A percentile compares a stretch with the other conserved stretches of the same genome.
phyloP scores from a whole-genome alignment of 345 rosid genomes.

The Sisymbrium irio region DNA sequence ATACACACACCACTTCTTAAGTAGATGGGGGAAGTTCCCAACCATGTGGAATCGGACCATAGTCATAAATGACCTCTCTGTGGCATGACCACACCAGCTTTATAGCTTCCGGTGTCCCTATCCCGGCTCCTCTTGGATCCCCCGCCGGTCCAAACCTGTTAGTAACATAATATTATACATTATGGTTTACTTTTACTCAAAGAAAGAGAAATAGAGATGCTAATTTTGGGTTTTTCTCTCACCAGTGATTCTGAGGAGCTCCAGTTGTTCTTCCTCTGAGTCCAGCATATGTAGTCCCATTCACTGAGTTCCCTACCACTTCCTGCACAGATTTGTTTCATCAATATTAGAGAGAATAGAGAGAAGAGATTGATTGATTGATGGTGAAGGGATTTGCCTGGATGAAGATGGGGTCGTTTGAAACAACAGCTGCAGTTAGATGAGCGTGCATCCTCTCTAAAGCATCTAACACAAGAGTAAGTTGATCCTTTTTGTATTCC shows the following conservation, averaged over 20 bases:
- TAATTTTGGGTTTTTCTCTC: neutral
- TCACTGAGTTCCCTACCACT: constrained; percentile 83
- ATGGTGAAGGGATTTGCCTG: constrained; percentile 53
- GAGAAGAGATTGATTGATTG: neutral
- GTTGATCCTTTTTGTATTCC: constrained; percentile 75
- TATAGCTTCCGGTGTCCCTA: constrained; percentile 97
- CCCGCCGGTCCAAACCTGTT: constrained; percentile 98
- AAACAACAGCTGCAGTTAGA: constrained; percentile 93
- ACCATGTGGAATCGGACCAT: constrained; percentile 68
- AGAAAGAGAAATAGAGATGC: neutral
- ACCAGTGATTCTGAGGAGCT: constrained; percentile 99
- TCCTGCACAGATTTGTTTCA: constrained; percentile 48
- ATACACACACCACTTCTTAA: constrained; percentile 32
- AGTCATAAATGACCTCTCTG: constrained; percentile 86
- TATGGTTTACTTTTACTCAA: neutral
- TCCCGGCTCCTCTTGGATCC: constrained; percentile 98
- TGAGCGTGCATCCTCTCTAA: constrained; percentile 96
- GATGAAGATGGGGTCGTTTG: constrained; percentile 78
- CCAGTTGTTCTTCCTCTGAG: constrained; percentile 95
- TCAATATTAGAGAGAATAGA: neutral
- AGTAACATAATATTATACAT: neutral
- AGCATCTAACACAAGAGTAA: constrained; percentile 74
- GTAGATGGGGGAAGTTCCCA: constrained; percentile 89
- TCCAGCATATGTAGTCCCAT: constrained; percentile 96
- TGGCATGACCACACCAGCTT: constrained; percentile 98